A percentile compares a stretch with the other conserved stretches of the same genome.
These are phyloP conservation scores for Zymoseptoria passerinii DNA, from an alignment of 2,329 filamentous ascomycete genomes.

Conservation along the genomic window DNA sequence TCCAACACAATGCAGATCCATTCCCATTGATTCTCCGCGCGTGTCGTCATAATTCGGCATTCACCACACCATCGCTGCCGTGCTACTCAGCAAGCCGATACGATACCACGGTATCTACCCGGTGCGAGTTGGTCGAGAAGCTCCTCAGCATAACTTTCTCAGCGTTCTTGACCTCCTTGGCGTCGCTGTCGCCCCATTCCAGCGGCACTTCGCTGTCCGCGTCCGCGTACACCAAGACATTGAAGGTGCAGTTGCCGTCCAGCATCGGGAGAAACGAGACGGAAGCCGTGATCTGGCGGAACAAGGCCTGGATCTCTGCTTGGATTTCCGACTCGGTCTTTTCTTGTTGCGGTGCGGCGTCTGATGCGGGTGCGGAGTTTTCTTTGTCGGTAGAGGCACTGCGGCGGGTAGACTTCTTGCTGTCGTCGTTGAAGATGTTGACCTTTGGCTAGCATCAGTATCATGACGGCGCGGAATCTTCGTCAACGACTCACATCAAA, in stretches of 20 bases:
- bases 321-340: constrained; percentile 95
- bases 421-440: constrained; percentile 30
- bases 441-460: constrained; percentile 13
- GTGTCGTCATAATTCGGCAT: not conserved
- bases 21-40: not conserved
- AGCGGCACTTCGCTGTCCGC: constrained; percentile 93
- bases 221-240: constrained; percentile 95
- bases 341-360: constrained; percentile 37
- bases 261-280: constrained; percentile 95
- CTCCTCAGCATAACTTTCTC: constrained; percentile 93
- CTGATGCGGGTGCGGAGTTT: constrained; percentile 45
- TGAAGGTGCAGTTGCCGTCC: constrained; percentile 93
- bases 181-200: constrained; percentile 97
- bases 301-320: constrained; percentile 89
- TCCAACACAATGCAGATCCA: not conserved
- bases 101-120: constrained; percentile 90
- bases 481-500: constrained; percentile 61
- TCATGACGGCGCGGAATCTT: not conserved
- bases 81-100: constrained; percentile 49
- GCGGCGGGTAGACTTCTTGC: constrained; percentile 33
- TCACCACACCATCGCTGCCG: not conserved
- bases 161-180: constrained; percentile 88
- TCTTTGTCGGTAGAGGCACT: constrained; percentile 53
- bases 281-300: constrained; percentile 94
- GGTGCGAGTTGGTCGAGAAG: constrained; percentile 90